Evolutionary conservation across 257 asterid genomes (phyloP).

Genomic region (Nemophila menziesii): DNA sequence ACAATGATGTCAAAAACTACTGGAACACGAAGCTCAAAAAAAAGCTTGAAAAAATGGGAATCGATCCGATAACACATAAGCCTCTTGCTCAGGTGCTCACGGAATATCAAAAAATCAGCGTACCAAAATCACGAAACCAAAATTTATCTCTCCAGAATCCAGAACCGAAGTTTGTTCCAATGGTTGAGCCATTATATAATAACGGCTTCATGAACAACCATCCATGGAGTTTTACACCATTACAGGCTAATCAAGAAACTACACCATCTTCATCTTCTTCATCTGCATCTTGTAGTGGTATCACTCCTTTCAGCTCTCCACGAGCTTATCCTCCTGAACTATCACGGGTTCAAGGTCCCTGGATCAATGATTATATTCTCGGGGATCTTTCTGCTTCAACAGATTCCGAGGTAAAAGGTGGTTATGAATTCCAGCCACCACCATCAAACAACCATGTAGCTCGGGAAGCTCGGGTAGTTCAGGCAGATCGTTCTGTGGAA

Average conservation of each 20-base stretch:
- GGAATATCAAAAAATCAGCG: conserved; percentile 58
- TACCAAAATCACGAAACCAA: conserved; percentile 23
- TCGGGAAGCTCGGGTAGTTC: conserved; percentile 5
- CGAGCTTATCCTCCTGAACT: conserved; percentile 25
- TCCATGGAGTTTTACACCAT: conserved; percentile 4
- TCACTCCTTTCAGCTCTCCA: conserved; percentile 27
- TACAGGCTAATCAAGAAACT: conserved; percentile 24
- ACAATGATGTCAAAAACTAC: conserved; percentile 90
- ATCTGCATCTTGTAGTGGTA: conserved; percentile 24
- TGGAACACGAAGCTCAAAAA: conserved; percentile 97
- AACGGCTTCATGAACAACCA: conserved; percentile 10
- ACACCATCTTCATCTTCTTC: conserved; percentile 21
- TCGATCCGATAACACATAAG: conserved; percentile 96
- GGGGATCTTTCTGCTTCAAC: conserved; percentile 17
- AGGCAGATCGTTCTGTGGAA: conserved; percentile 8
- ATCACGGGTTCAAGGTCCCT: conserved; percentile 20
- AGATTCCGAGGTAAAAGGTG: conserved; percentile 12
- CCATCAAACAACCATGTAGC: conserved; percentile 9
- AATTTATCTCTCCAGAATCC: conserved; percentile 20
- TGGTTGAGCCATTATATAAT: conserved; percentile 10
- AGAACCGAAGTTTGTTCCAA: conserved; percentile 10
- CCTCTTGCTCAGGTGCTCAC: conserved; percentile 75
- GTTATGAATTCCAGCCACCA: conserved; percentile 11
- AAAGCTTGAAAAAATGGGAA: conserved; percentile 69
- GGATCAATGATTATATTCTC: conserved; percentile 30